Base-by-base conservation (phyloP, 345 rosid species). In the Aegle marmelos region DNA sequence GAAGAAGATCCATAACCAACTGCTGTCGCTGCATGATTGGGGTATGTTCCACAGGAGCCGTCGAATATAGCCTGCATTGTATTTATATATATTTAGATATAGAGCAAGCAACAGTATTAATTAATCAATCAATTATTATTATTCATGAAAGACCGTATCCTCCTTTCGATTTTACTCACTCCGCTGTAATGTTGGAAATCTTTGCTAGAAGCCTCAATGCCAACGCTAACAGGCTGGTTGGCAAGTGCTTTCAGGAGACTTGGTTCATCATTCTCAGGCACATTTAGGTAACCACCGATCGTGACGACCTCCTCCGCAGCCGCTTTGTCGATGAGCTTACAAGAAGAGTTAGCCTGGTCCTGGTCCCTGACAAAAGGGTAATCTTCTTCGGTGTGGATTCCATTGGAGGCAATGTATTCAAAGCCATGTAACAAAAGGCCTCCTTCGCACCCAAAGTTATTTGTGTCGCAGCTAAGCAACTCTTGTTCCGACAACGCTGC, bases 361-460 rank as follows among this genome's bases (percentile, higher is more conserved):
- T 1, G 16, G 50, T 72, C 76, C 74, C 89, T 93, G 68, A 24
- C 97, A 92, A 60, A 91, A 19, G 97, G 97, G 71, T 94, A 94
- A 80, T 91, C 97, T 70, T 80, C 89, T 80, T 92, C 97, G 21
- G 85, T 76, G 81, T 88, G 94, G 25, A 94, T 85, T 48, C 98
- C 98, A 28, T 85, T 90, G 17, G 87, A 74, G 65, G 85, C 86
- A 75, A 94, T 94, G 84, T 86, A 94, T 67, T 88, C 85, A 73
- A 91, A 91, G 28, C 91, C 98, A 75, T 91, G 85, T 76, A 91
- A 95, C 96, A 92, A 91, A 13, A 92, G 89, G 69, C 98, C 98
- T 30, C 98, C 98, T 4, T 85, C 85, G 86, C 98, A 92, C 11
- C 98, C 98, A 50, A 87, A 87, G 89, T 94, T 89, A 79, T 79